phyloP scores from a whole-genome alignment of 495 filamentous ascomycete genomes.

The Polyplosphaeria fusca region DNA sequence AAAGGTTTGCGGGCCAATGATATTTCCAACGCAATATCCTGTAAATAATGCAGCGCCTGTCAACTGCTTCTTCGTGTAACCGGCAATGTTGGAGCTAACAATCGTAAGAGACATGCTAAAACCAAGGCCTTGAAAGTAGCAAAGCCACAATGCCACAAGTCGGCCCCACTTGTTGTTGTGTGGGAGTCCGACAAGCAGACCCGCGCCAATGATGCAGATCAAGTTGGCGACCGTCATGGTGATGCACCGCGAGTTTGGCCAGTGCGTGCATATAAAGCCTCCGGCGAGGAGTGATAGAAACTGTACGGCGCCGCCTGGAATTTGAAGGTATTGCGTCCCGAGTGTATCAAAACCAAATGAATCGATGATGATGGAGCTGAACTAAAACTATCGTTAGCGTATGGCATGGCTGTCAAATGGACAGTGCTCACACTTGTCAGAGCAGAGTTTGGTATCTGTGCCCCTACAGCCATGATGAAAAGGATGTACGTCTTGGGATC shows the following conservation, averaged over 20 bases:
- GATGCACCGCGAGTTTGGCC: constrained; percentile 41
- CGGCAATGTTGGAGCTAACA: constrained; percentile 48
- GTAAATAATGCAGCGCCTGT: constrained; percentile 52
- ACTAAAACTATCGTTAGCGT: too few species aligned
- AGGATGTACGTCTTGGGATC: constrained; percentile 53
- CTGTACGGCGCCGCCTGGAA: constrained; percentile 44
- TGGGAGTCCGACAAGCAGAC: constrained; percentile 42
- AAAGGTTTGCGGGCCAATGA: constrained; percentile 55
- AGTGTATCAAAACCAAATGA: constrained; percentile 54
- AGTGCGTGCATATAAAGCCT: constrained; percentile 43
- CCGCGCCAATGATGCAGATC: constrained; percentile 42
- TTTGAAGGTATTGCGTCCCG: constrained; percentile 54
- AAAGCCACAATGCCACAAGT: constrained; percentile 50
- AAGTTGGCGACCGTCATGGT: constrained; percentile 44
- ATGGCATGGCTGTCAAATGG: constrained; percentile 48
- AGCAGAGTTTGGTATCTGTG: constrained; percentile 36
- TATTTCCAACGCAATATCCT: constrained; percentile 57
- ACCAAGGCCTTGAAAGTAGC: constrained; percentile 42
- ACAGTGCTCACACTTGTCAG: constrained; percentile 32
- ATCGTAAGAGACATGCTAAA: constrained; percentile 46
- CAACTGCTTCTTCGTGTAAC: constrained; percentile 56
- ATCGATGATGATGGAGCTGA: constrained; percentile 19
- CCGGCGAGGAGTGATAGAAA: constrained; percentile 41
- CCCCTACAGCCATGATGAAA: constrained; percentile 34
- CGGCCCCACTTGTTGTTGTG: constrained; percentile 53